A percentile compares a stretch with the other conserved stretches of the same genome.
These are phyloP conservation scores for Scutellaria galericulata DNA, from an alignment of 257 asterid species.

Conservation along the genomic window DNA sequence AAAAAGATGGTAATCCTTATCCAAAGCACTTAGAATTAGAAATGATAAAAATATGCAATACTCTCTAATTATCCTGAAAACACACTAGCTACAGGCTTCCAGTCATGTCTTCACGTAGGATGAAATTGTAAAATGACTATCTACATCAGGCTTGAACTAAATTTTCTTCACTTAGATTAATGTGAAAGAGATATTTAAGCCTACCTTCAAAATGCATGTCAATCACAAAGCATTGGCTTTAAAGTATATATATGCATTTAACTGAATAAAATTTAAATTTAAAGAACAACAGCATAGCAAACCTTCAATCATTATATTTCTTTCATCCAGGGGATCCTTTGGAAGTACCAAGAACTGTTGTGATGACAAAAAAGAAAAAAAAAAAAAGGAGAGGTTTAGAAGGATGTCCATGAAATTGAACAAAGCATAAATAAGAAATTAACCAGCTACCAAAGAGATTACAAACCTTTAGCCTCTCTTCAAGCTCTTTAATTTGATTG, in stretches of 20 bases:
- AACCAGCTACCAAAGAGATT: conserved; percentile 25
- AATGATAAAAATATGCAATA: conserved; percentile 27
- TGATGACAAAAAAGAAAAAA: conserved; percentile 25
- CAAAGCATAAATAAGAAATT: conserved; percentile 1
- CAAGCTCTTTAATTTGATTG: conserved; percentile 63
- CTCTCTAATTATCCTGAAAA: conserved; percentile 29
- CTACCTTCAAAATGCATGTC: conserved; percentile 18
- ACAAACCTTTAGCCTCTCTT: conserved; percentile 79
- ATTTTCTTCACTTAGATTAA: conserved; percentile 18
- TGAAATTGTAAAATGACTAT: conserved; percentile 19
- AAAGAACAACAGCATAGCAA: conserved; percentile 17
- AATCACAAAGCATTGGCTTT: conserved; percentile 21
- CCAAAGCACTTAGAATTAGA: conserved; percentile 26
- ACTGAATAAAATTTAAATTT: conserved; percentile 19
- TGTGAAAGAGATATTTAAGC: conserved; percentile 7
- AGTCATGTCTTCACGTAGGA: neutral
- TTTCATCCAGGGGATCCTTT: conserved; percentile 89
- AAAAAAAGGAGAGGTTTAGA: conserved; percentile 26
- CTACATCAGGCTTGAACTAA: conserved; percentile 18
- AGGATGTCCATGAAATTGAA: conserved; percentile 25
- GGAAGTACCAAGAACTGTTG: conserved; percentile 83
- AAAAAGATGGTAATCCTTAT: conserved; percentile 12
- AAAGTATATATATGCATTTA: neutral
- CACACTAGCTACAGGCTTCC: neutral
- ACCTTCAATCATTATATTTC: conserved; percentile 99